Evolutionary conservation across 768 basidiomycete species (phyloP).

Genomic region (Coprinopsis sp.): DNA sequence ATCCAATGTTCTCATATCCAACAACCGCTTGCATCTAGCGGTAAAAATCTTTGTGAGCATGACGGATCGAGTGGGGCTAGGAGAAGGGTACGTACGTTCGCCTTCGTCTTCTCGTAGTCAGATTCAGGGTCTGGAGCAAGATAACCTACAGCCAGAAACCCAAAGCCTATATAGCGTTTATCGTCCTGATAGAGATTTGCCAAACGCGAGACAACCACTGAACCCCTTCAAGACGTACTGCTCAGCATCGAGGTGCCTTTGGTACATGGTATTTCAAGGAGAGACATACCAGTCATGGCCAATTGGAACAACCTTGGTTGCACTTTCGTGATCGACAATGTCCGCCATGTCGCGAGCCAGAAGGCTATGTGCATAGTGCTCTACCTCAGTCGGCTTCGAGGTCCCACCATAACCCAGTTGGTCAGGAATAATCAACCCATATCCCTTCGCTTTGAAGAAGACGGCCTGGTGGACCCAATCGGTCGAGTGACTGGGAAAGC

Average conservation of each 20-base stretch:
- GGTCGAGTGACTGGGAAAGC: slow-evolving; percentile 39
- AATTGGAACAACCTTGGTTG: slow-evolving; percentile 32
- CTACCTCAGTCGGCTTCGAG: slow-evolving; percentile 38
- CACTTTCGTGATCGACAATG: slow-evolving; percentile 33
- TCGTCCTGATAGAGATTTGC: slow-evolving; percentile 34
- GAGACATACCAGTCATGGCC: slow-evolving; percentile 40
- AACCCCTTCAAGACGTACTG: slow-evolving; percentile 29
- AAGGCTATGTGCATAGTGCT: slow-evolving; percentile 32
- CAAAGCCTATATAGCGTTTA: slow-evolving; percentile 37
- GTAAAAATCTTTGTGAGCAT: background rate
- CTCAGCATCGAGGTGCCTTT: background rate
- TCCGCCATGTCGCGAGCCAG: slow-evolving; percentile 40
- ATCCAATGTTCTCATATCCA: slow-evolving; percentile 5
- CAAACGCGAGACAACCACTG: slow-evolving; percentile 30
- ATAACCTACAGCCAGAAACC: slow-evolving; percentile 35
- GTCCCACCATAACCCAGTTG: slow-evolving; percentile 48
- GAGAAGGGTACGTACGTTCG: background rate
- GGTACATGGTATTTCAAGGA: background rate
- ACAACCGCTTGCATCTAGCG: background rate
- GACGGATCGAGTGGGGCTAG: background rate
- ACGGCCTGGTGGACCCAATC: slow-evolving; percentile 37
- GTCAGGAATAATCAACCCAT: slow-evolving; percentile 44
- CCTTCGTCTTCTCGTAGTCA: background rate
- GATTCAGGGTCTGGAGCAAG: slow-evolving; percentile 19
- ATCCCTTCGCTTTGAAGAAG: slow-evolving; percentile 38